Conservation (phyloP, 176 grass and related monocot genomes). For the Saccharum officinarum region DNA sequence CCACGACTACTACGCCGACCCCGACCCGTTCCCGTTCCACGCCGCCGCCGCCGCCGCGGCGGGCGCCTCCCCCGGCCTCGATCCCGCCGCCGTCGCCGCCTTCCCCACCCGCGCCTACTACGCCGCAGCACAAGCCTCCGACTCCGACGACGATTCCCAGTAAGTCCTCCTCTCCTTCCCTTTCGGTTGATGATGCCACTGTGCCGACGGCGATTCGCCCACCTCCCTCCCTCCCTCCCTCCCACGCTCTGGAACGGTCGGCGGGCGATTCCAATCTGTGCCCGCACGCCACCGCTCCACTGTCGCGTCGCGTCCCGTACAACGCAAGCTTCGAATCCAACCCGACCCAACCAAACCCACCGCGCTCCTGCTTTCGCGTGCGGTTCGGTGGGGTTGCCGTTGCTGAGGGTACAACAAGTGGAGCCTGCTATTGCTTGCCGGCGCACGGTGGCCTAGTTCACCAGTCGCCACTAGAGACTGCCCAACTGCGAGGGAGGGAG, state of each 20-base stretch:
- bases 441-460: neutral
- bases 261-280: neutral
- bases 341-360: neutral
- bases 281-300: neutral
- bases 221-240: neutral
- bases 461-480: neutral
- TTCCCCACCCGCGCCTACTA: conserved; percentile 33
- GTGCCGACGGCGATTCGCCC: conserved; percentile 12
- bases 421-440: neutral
- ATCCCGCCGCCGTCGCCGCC: conserved; percentile 34
- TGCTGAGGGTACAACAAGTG: neutral
- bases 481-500: too few species aligned
- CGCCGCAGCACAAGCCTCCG: neutral
- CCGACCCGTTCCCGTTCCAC: neutral
- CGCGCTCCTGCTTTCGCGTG: neutral
- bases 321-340: conserved; percentile 22
- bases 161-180: neutral
- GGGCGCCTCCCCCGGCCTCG: neutral
- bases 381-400: neutral
- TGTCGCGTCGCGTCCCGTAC: neutral
- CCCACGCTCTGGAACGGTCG: neutral
- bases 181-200: neutral
- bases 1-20: conserved; percentile 14
- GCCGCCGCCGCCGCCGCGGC: neutral
- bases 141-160: conserved; percentile 9